Evolutionary conservation across 2,329 filamentous ascomycete genomes (phyloP), one percentile per base, ranked within the genome.

Genomic region (Parascedosporium putredinis): DNA sequence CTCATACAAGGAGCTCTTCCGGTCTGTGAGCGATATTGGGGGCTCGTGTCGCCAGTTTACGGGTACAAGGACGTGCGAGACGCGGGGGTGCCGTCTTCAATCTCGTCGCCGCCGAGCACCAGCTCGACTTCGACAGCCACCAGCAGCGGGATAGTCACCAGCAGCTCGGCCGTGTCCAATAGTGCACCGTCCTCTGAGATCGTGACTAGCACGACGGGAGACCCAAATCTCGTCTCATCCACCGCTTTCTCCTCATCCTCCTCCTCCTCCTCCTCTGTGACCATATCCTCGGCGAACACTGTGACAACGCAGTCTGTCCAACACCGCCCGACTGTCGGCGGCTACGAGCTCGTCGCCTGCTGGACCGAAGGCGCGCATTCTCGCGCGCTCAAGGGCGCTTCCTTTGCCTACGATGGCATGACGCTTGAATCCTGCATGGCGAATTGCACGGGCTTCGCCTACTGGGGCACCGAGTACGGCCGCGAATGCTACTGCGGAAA

Each of bases 401-500:
- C 47, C 2, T 55, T 55, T 5, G 55, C 60, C 7, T 56, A 54
- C 8, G 58, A 58, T 5, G 54, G 55, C 50, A 64, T 67, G 63
- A 62, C 63, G 2, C 61, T 64, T 49, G 59, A 59, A 40, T 47
- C 51, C 12, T 68, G 65, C 50, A 62, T 60, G 4, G 50, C 52
- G 5, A 63, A 60, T 46, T 68, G 66, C 46, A 54, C 52, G 12
- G 60, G 55, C 31, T 64, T 57, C 42, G 51, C 51, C 24, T 63
- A 60, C 54, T 67, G 67, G 52, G 64, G 64, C 14, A 67, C 65
- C n/a, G 63, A 68, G 56, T 67, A 66, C 52, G 61, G 64, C 23
- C 54, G 57, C 10, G 62, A 65, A 53, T 65, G 65, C 58, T 76
- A 72, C 55, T 77, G 73, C 58, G 73, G 71, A 29, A 70, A 75